Conservation (phyloP, 345 rosid genomes). For the Geranium brycei region DNA sequence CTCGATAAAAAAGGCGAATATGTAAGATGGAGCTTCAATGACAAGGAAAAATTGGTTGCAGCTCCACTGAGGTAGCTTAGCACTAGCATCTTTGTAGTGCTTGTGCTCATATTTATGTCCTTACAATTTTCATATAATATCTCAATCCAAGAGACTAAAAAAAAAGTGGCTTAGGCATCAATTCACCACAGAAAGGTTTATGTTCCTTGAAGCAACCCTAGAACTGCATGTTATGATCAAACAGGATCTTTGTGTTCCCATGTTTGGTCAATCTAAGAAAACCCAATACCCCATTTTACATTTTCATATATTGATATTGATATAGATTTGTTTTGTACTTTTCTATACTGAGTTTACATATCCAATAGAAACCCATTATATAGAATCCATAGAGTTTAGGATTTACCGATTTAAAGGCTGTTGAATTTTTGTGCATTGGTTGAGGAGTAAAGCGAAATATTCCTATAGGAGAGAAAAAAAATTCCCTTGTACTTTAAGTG, state of each 20-base stretch:
- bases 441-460: conserved; percentile 86
- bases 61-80: too few species aligned
- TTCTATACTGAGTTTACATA: too few species aligned
- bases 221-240: neutral
- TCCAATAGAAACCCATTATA: too few species aligned
- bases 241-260: neutral
- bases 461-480: conserved; percentile 11
- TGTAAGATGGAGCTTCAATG: too few species aligned
- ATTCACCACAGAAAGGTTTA: neutral
- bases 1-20: too few species aligned
- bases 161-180: too few species aligned
- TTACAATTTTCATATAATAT: neutral
- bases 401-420: conserved; percentile 10
- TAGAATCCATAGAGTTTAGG: conserved; percentile 13
- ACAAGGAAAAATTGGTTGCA: too few species aligned
- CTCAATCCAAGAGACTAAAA: too few species aligned
- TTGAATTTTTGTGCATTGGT: conserved; percentile 24
- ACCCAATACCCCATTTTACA: too few species aligned
- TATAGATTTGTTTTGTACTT: too few species aligned
- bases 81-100: too few species aligned
- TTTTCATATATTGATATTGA: too few species aligned
- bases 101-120: conserved; percentile 18
- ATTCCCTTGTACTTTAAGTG: conserved; percentile 84
- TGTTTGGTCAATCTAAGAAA: neutral
- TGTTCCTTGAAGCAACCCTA: neutral